Conservation (phyloP, 345 rosid genomes). For the Odontarrhena argentea region DNA sequence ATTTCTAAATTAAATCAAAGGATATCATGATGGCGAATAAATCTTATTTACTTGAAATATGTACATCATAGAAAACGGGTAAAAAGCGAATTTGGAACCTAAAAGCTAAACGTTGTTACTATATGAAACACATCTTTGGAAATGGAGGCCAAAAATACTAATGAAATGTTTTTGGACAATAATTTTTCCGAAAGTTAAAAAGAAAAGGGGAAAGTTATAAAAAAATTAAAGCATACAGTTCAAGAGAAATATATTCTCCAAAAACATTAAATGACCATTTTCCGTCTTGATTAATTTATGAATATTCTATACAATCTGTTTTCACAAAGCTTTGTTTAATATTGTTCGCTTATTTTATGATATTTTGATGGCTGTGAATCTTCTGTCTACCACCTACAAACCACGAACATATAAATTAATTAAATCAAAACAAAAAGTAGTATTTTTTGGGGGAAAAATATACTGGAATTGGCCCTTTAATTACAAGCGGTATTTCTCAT, state of each 20-base stretch:
- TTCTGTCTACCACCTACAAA: not conserved
- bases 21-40: constrained; percentile 28
- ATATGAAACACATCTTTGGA: constrained; percentile 22
- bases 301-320: constrained; percentile 18
- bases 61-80: constrained; percentile 25
- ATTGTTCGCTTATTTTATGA: not conserved
- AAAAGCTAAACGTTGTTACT: constrained; percentile 24
- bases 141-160: not conserved
- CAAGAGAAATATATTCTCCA: constrained; percentile 29
- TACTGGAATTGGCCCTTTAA: too few species aligned
- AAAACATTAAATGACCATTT: constrained; percentile 27
- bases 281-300: constrained; percentile 35
- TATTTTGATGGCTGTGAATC: not conserved
- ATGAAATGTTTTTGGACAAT: constrained; percentile 26
- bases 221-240: constrained; percentile 8
- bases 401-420: not conserved
- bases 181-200: constrained; percentile 26
- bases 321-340: not conserved
- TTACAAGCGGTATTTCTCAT: too few species aligned
- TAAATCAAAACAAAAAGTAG: too few species aligned
- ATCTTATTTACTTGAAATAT: constrained; percentile 4
- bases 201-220: not conserved
- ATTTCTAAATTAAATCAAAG: constrained; percentile 12
- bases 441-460: too few species aligned
- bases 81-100: constrained; percentile 19